Conservation (phyloP, 805 yeast genomes). For the Scheffersomyces stipitis region DNA sequence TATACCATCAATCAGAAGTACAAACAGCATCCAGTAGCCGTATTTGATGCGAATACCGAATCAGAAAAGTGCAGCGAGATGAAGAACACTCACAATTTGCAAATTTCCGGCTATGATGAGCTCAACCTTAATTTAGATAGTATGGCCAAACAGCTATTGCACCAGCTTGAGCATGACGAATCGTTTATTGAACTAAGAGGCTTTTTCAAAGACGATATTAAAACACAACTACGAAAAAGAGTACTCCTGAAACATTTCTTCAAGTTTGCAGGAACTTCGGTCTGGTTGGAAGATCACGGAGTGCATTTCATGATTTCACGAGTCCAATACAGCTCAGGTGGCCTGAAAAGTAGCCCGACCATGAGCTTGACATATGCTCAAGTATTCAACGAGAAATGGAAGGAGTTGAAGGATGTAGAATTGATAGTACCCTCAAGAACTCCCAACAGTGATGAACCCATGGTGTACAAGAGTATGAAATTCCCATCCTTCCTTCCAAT, state of each 20-base stretch:
- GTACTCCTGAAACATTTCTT: constrained; percentile 7
- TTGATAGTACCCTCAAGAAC: constrained; percentile 16
- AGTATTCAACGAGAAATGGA: constrained; percentile 12
- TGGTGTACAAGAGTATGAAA: constrained; percentile 5
- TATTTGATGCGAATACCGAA: not conserved
- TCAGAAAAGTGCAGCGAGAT: not conserved
- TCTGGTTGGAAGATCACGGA: constrained; percentile 15
- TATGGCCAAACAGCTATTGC: not conserved
- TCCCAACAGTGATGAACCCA: constrained; percentile 16
- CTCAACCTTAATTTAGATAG: not conserved
- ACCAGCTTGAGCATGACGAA: not conserved
- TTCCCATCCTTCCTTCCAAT: constrained; percentile 11
- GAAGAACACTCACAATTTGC: not conserved
- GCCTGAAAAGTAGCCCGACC: constrained; percentile 6
- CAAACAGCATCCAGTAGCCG: not conserved
- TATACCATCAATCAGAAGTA: not conserved
- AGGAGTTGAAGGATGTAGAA: constrained; percentile 14
- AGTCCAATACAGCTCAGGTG: constrained; percentile 8
- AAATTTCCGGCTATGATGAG: not conserved
- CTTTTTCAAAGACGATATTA: not conserved
- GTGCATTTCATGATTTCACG: constrained; percentile 15
- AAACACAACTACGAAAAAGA: not conserved
- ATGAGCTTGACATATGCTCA: constrained; percentile 12
- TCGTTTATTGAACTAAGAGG: not conserved
- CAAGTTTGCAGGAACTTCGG: constrained; percentile 13